Conservation (phyloP, 164 flowering plant species). For the Macadamia tetraphylla region DNA sequence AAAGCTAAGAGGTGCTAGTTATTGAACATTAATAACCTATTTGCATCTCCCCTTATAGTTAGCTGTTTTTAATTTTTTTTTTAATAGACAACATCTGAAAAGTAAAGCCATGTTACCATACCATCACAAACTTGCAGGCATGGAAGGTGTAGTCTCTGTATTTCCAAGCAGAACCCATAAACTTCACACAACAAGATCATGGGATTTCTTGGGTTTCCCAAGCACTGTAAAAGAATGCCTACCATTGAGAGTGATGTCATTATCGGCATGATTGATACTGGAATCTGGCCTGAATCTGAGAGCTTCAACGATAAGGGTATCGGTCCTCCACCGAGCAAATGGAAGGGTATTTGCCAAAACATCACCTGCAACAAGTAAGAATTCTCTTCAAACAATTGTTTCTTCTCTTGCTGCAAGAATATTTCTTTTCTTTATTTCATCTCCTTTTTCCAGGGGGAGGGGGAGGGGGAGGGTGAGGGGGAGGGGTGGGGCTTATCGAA, state of each 20-base stretch:
- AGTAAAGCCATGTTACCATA: too few species aligned
- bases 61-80: neutral
- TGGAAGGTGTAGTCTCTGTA: slow-evolving; percentile 14
- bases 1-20: slow-evolving; percentile 30
- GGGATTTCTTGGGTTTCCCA: slow-evolving; percentile 12
- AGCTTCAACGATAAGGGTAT: too few species aligned
- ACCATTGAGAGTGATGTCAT: slow-evolving; percentile 14
- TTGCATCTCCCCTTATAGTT: neutral
- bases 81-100: neutral
- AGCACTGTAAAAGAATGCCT: neutral
- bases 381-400: slow-evolving; percentile 3
- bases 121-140: slow-evolving; percentile 14
- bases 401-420: too few species aligned
- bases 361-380: neutral
- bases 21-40: neutral
- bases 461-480: too few species aligned
- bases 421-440: too few species aligned
- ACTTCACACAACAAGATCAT: slow-evolving; percentile 23
- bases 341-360: too few species aligned
- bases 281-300: slow-evolving; percentile 1
- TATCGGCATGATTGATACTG: slow-evolving; percentile 17
- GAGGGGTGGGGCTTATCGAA: too few species aligned
- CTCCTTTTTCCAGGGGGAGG: too few species aligned
- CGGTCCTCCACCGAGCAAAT: too few species aligned
- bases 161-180: slow-evolving; percentile 39